These are phyloP conservation scores for Herpetomonas samuelpessoai DNA, from an alignment of 208 protist species.

Conservation along the genomic window DNA sequence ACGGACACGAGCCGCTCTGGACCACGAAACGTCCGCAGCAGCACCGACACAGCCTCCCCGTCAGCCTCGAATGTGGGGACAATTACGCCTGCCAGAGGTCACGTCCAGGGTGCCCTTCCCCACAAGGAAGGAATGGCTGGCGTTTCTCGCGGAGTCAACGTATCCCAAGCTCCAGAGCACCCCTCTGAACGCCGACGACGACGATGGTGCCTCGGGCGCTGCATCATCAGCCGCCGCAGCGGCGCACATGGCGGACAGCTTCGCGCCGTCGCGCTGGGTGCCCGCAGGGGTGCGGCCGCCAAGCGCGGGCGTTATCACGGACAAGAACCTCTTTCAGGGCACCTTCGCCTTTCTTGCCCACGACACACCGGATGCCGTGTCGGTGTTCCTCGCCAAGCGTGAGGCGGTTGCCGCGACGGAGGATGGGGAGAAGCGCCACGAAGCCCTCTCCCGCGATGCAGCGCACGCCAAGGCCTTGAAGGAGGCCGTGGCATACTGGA, in stretches of 20 bases:
- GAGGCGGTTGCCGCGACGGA: no score
- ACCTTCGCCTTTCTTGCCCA: slow-evolving; percentile 57
- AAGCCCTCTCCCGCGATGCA: no score
- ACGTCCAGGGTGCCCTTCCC: not conserved
- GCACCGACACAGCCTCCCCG: slow-evolving; percentile 1
- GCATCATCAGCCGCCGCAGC: not conserved
- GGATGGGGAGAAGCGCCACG: no score
- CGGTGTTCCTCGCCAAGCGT: not conserved
- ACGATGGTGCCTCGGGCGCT: not conserved
- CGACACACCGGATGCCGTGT: not conserved
- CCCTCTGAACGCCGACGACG: not conserved
- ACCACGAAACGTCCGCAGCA: not conserved
- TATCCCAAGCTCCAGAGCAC: not conserved
- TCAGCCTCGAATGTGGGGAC: not conserved
- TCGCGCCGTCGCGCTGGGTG: slow-evolving; percentile 33
- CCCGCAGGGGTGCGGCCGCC: slow-evolving; percentile 33
- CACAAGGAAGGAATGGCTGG: not conserved
- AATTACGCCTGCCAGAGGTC: not conserved
- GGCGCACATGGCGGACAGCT: not conserved
- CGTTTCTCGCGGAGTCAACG: not conserved
- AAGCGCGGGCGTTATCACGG: slow-evolving; percentile 65
- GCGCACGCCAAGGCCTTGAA: no score
- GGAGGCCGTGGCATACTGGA: not conserved
- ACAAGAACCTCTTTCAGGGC: slow-evolving; percentile 66
- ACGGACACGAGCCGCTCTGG: not conserved